A percentile compares a stretch with the other conserved stretches of the same genome.
phyloP scores from a whole-genome alignment of 331 rosid species.

The Quercus phellos region DNA sequence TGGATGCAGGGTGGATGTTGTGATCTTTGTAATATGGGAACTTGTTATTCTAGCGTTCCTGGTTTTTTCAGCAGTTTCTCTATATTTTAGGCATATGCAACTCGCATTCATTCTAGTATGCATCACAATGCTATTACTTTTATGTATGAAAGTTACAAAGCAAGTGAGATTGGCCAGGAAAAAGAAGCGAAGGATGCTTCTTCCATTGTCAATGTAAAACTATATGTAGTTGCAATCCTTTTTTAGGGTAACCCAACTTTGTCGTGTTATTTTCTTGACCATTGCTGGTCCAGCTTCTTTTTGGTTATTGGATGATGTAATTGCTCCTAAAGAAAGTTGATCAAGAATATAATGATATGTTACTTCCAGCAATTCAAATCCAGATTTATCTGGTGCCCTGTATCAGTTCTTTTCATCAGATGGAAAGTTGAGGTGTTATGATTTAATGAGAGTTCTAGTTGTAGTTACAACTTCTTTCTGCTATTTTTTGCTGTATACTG shows the following conservation, averaged over 20 bases:
- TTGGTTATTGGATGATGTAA: slow-evolving; percentile 28
- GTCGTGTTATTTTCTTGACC: slow-evolving; percentile 27
- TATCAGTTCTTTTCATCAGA: slow-evolving; percentile 26
- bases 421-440: slow-evolving; percentile 22
- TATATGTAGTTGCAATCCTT: slow-evolving; percentile 21
- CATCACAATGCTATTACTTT: slow-evolving; percentile 67
- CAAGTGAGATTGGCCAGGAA: slow-evolving; percentile 93
- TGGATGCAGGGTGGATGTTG: slow-evolving; percentile 95
- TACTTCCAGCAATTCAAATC: slow-evolving; percentile 12
- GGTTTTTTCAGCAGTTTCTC: slow-evolving; percentile 87
- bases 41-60: slow-evolving; percentile 82
- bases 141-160: slow-evolving; percentile 93
- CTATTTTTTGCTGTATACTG: neutral
- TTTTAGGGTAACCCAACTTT: neutral
- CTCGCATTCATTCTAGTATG: slow-evolving; percentile 74
- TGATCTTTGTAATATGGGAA: slow-evolving; percentile 96
- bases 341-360: slow-evolving; percentile 24
- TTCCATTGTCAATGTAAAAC: slow-evolving; percentile 88
- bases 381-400: slow-evolving; percentile 3
- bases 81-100: slow-evolving; percentile 82
- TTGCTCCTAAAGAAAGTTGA: slow-evolving; percentile 27
- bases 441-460: slow-evolving; percentile 19
- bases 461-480: slow-evolving; percentile 3
- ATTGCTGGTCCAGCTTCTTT: slow-evolving; percentile 26
- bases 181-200: slow-evolving; percentile 99